Conservation (phyloP, 345 rosid genomes). For the Euphorbia peplus region DNA sequence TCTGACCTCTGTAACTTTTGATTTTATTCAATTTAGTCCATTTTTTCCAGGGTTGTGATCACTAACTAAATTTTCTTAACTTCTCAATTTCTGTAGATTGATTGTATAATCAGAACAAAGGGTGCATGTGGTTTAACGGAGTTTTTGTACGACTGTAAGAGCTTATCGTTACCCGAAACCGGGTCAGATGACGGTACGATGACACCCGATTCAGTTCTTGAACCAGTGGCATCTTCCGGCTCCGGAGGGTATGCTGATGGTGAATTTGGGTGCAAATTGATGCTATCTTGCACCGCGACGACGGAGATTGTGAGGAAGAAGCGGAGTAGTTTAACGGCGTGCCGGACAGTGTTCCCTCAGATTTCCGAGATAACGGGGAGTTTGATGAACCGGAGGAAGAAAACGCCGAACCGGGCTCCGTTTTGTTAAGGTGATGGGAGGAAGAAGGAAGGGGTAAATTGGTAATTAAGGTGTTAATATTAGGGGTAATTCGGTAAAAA, state of each 20-base stretch:
- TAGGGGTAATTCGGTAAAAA: constrained; percentile 23
- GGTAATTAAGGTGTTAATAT: background rate
- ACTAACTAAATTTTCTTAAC: background rate
- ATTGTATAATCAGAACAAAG: constrained; percentile 45
- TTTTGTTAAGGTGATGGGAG: constrained; percentile 43
- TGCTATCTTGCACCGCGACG: constrained; percentile 60
- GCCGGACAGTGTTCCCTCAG: constrained; percentile 44
- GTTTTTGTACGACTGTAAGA: constrained; percentile 61
- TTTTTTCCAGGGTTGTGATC: constrained; percentile 7
- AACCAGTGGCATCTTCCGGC: constrained; percentile 56
- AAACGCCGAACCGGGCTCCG: constrained; percentile 79
- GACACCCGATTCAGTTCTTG: constrained; percentile 64
- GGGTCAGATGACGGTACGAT: constrained; percentile 44
- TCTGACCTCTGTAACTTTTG: background rate
- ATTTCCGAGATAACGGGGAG: constrained; percentile 41
- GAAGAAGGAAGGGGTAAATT: background rate
- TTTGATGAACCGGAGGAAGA: constrained; percentile 68
- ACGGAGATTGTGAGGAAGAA: constrained; percentile 74
- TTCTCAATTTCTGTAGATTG: constrained; percentile 36
- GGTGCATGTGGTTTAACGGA: constrained; percentile 46
- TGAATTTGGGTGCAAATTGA: constrained; percentile 43
- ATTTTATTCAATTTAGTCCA: constrained; percentile 16
- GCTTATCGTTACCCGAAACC: constrained; percentile 54
- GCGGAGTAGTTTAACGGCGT: constrained; percentile 62
- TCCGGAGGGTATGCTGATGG: constrained; percentile 53